These are phyloP conservation scores for Claviceps fusiformis DNA, from an alignment of 2,329 filamentous ascomycete genomes.

Conservation along the genomic window DNA sequence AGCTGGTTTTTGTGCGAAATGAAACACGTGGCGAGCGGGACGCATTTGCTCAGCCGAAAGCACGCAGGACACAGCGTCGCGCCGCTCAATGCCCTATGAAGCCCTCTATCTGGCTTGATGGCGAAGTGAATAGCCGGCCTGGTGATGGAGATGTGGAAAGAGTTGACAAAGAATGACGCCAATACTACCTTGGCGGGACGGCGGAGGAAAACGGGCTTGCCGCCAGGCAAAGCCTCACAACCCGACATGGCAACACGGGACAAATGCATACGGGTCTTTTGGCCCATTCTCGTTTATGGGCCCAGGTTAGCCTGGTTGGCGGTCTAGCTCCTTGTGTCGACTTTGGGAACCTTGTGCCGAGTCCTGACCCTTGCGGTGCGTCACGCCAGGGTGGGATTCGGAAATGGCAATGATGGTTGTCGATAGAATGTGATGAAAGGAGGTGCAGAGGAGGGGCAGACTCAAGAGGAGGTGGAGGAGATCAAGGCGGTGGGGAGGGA, in stretches of 20 bases:
- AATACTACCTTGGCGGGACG: background rate
- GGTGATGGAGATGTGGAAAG: background rate
- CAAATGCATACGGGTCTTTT: slow-evolving; percentile 1
- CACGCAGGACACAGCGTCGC: background rate
- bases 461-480: background rate
- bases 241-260: slow-evolving; percentile 2
- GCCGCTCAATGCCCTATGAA: background rate
- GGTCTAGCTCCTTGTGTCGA: background rate
- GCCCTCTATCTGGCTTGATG: background rate
- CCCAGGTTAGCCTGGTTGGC: background rate
- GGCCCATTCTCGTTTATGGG: background rate
- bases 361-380: slow-evolving; percentile 1
- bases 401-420: background rate
- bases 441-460: background rate
- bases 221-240: slow-evolving; percentile 1
- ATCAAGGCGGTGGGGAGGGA: background rate
- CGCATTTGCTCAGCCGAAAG: background rate
- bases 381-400: slow-evolving; percentile 1
- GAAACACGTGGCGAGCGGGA: background rate
- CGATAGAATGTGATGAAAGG: background rate
- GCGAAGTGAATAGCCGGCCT: background rate
- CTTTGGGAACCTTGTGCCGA: background rate
- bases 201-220: background rate
- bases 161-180: background rate
- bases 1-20: background rate